Percentiles rank a stretch among this genome's conserved stretches.
Conservation (phyloP, 179 eudicot species). For the Actinidia polygama region DNA sequence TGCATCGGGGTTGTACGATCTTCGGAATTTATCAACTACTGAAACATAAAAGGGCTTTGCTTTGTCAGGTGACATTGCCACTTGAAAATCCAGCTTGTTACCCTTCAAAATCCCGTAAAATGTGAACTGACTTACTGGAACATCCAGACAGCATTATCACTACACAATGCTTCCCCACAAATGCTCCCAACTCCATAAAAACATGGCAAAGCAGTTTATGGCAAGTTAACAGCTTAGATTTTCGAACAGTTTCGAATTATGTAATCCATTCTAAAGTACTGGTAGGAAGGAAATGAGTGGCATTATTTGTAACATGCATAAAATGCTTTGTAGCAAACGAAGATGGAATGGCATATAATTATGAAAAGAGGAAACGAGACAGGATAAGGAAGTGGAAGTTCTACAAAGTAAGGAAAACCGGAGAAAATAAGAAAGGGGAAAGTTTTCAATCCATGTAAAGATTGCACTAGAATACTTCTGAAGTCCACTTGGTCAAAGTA, state of each 20-base stretch:
- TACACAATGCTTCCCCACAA: not conserved
- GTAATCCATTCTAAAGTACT: not conserved
- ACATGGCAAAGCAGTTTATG: not conserved
- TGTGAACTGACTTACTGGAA: conserved; percentile 96
- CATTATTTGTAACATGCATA: not conserved
- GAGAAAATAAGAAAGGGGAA: not conserved
- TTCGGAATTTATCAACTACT: conserved; percentile 73
- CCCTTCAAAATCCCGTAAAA: conserved; percentile 95
- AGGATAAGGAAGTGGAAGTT: not conserved
- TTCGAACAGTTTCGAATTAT: not conserved
- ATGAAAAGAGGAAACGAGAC: not conserved
- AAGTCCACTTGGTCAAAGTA: not conserved
- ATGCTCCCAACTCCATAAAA: not conserved
- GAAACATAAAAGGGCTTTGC: conserved; percentile 87
- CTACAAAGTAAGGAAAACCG: not conserved
- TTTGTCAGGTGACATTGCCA: conserved; percentile 88
- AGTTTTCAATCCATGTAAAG: not conserved
- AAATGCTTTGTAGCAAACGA: not conserved
- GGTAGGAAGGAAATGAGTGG: not conserved
- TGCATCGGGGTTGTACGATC: conserved; percentile 60
- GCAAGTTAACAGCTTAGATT: not conserved
- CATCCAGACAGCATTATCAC: conserved; percentile 23
- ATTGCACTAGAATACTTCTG: not conserved
- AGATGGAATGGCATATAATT: not conserved
- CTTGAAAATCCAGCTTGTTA: conserved; percentile 98